A percentile compares a stretch with the other conserved stretches of the same genome.
Evolutionary conservation across 345 rosid species (phyloP).

Genomic region (Citrus sp.): DNA sequence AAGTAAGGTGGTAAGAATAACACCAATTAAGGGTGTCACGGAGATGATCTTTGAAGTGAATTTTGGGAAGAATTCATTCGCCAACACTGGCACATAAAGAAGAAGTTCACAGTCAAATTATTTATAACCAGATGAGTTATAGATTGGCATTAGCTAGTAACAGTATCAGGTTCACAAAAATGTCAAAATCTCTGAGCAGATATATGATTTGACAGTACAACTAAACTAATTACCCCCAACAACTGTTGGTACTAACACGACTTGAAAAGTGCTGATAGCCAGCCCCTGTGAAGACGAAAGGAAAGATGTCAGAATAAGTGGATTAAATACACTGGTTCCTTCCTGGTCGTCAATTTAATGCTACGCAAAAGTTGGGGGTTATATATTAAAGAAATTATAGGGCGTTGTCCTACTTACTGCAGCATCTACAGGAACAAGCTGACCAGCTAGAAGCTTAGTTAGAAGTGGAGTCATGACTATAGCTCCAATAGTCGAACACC

Average conservation of each 20-base stretch:
- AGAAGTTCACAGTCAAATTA: constrained; percentile 8
- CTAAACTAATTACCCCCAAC: constrained; percentile 58
- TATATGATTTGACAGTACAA: constrained; percentile 3
- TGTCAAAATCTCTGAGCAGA: not conserved
- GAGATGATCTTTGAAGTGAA: constrained; percentile 77
- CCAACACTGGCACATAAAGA: constrained; percentile 54
- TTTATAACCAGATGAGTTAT: not conserved
- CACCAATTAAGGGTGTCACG: constrained; percentile 90
- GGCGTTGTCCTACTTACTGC: constrained; percentile 48
- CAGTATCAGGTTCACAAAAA: not conserved
- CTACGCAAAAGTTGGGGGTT: not conserved
- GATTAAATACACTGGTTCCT: not conserved
- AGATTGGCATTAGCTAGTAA: not conserved
- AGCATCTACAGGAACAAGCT: constrained; percentile 98
- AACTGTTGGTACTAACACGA: constrained; percentile 83
- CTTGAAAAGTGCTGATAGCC: constrained; percentile 96
- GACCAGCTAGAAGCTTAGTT: constrained; percentile 98
- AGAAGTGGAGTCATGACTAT: constrained; percentile 98
- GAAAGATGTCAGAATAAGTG: constrained; percentile 1
- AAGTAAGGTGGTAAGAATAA: constrained; percentile 84
- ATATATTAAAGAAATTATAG: not conserved
- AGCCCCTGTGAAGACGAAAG: constrained; percentile 57
- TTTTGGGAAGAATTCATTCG: constrained; percentile 90
- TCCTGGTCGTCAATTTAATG: not conserved
- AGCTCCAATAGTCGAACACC: constrained; percentile 97